A percentile compares a stretch with the other conserved stretches of the same genome.
phyloP scores from a whole-genome alignment of 2,329 filamentous ascomycete genomes.

The Penicillium sclerotiorum region DNA sequence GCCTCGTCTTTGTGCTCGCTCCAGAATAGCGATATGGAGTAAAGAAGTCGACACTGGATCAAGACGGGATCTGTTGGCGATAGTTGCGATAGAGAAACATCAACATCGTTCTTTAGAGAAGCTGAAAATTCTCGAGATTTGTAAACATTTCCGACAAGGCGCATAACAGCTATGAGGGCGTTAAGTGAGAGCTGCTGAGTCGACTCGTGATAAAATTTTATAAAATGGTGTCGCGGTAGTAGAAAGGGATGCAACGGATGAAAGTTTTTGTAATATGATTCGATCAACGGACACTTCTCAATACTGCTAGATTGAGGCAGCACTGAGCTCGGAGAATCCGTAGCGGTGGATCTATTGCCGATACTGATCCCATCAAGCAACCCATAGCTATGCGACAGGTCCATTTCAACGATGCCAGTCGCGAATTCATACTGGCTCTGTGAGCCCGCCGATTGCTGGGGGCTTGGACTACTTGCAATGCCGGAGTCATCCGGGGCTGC shows the following conservation, averaged over 20 bases:
- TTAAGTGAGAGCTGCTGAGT: slow-evolving; percentile 11
- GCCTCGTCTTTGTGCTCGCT: slow-evolving; percentile 22
- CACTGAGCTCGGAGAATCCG: neutral
- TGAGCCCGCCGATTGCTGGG: neutral
- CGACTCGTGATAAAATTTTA: slow-evolving; percentile 16
- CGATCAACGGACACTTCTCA: slow-evolving; percentile 19
- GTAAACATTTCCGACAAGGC: slow-evolving; percentile 33
- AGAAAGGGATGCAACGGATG: slow-evolving; percentile 34
- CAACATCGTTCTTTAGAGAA: slow-evolving; percentile 17
- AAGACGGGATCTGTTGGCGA: slow-evolving; percentile 18
- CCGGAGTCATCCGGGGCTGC: neutral
- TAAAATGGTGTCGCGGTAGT: slow-evolving; percentile 25
- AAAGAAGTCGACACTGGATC: slow-evolving; percentile 31
- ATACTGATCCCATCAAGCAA: slow-evolving; percentile 6
- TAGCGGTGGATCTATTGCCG: neutral
- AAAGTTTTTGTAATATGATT: slow-evolving; percentile 37
- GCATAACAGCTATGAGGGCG: slow-evolving; percentile 31
- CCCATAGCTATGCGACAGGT: neutral
- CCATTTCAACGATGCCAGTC: slow-evolving; percentile 1
- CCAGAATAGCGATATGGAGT: slow-evolving; percentile 31
- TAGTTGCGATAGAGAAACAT: slow-evolving; percentile 12
- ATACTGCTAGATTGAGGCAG: slow-evolving; percentile 8
- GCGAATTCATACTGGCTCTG: neutral
- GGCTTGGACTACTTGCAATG: neutral
- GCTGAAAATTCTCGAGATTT: slow-evolving; percentile 19